Conservation (phyloP, 495 filamentous ascomycete genomes). For the Xylaria curta region DNA sequence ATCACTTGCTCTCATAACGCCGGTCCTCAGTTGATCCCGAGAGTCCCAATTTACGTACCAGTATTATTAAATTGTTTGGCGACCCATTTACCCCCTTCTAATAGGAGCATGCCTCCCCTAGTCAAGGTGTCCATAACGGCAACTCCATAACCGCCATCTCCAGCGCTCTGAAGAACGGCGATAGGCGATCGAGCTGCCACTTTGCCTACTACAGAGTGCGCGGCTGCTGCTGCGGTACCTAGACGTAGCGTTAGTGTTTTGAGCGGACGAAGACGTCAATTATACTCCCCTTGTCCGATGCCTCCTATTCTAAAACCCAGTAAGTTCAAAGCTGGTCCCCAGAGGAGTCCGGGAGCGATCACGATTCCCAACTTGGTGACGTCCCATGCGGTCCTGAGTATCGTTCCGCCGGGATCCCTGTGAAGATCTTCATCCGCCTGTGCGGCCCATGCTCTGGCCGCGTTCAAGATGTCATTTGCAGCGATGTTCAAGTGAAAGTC, state of each 20-base stretch:
- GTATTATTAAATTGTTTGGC: background rate
- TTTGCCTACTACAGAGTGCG: background rate
- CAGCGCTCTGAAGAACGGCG: constrained; percentile 10
- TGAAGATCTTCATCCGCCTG: background rate
- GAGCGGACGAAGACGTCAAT: background rate
- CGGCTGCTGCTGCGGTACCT: constrained; percentile 3
- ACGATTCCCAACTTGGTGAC: background rate
- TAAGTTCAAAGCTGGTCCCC: background rate
- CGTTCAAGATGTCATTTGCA: background rate
- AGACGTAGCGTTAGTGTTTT: too few species aligned
- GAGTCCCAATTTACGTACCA: background rate
- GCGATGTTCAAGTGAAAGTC: background rate
- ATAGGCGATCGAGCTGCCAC: background rate
- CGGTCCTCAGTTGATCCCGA: background rate
- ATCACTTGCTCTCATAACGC: background rate
- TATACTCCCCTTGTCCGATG: background rate
- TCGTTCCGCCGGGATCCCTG: background rate
- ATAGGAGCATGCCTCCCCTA: background rate
- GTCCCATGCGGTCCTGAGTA: background rate
- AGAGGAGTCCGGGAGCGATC: background rate
- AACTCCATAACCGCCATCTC: constrained; percentile 5
- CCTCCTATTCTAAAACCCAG: background rate
- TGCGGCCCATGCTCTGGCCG: background rate
- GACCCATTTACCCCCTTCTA: background rate
- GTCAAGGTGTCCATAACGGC: background rate